Percentiles rank a stretch among this genome's conserved stretches.
Conservation (phyloP, 371 early-diverging fungal genomes). For the Circinella umbellata region DNA sequence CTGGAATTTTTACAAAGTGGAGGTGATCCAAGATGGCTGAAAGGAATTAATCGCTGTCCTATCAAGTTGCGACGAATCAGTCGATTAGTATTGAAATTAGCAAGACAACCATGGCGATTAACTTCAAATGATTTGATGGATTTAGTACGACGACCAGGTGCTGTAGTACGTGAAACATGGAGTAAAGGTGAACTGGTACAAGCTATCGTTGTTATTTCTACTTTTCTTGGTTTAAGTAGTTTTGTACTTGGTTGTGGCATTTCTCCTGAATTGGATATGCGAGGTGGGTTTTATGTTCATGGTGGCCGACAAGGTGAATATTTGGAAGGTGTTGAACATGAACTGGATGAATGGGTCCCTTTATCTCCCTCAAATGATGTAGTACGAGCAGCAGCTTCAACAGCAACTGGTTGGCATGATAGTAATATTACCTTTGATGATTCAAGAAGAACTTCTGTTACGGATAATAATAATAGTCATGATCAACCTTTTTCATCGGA, state of each 20-base stretch:
- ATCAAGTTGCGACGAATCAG: slow-evolving; percentile 61
- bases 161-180: slow-evolving; percentile 53
- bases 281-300: slow-evolving; percentile 51
- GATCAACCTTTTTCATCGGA: slow-evolving; percentile 24
- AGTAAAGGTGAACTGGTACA: slow-evolving; percentile 67
- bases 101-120: slow-evolving; percentile 70
- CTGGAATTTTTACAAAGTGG: slow-evolving; percentile 62
- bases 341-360: slow-evolving; percentile 34
- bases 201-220: slow-evolving; percentile 60
- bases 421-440: slow-evolving; percentile 12
- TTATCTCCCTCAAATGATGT: slow-evolving; percentile 11
- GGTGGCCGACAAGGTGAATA: slow-evolving; percentile 11
- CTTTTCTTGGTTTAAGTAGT: slow-evolving; percentile 62
- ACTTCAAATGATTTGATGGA: slow-evolving; percentile 46
- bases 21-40: slow-evolving; percentile 67
- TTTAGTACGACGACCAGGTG: slow-evolving; percentile 41
- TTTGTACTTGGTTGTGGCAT: slow-evolving; percentile 69
- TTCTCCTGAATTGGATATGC: slow-evolving; percentile 69
- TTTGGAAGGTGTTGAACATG: slow-evolving; percentile 43
- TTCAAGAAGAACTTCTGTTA: no score
- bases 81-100: slow-evolving; percentile 49
- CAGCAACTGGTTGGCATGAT: slow-evolving; percentile 46
- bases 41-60: slow-evolving; percentile 56
- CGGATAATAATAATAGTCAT: no score
- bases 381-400: slow-evolving; percentile 29